phyloP scores from a whole-genome alignment of 2,329 filamentous ascomycete species.

The Paecilomyces sp. region DNA sequence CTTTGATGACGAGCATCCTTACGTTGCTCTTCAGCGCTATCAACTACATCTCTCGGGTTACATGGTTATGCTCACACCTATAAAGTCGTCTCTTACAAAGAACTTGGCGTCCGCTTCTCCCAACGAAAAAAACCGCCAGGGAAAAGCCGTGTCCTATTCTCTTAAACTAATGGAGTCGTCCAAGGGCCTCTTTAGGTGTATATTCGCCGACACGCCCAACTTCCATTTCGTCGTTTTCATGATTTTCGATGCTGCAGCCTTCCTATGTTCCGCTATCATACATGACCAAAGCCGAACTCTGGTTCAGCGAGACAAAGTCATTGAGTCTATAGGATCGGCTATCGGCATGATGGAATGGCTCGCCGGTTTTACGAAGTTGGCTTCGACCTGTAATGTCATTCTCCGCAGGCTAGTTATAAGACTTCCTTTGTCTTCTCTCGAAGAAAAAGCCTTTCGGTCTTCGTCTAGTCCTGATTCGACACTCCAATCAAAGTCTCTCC shows the following conservation, averaged over 20 bases:
- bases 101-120: constrained; percentile 13
- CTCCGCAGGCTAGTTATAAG: constrained; percentile 13
- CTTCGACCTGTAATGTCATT: constrained; percentile 15
- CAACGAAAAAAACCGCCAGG: constrained; percentile 33
- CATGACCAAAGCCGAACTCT: constrained; percentile 41
- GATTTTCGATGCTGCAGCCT: constrained; percentile 46
- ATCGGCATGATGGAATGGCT: constrained; percentile 25
- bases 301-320: constrained; percentile 34
- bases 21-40: constrained; percentile 41
- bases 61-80: constrained; percentile 40
- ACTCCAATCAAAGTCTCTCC: background rate
- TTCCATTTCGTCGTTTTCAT: constrained; percentile 45
- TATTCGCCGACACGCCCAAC: constrained; percentile 39
- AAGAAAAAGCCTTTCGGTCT: background rate
- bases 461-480: constrained; percentile 2
- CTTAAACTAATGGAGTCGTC: constrained; percentile 38
- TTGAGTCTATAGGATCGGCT: constrained; percentile 32
- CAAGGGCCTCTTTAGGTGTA: constrained; percentile 34
- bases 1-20: constrained; percentile 35
- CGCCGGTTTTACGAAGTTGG: constrained; percentile 13
- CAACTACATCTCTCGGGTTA: constrained; percentile 41
- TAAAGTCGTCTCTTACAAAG: constrained; percentile 42
- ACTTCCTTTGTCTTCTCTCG: constrained; percentile 6
- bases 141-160: constrained; percentile 37
- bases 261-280: constrained; percentile 46